These are phyloP conservation scores for Rhododendron ferrugineum DNA, from an alignment of 148 eudicot genomes.

Conservation along the genomic window DNA sequence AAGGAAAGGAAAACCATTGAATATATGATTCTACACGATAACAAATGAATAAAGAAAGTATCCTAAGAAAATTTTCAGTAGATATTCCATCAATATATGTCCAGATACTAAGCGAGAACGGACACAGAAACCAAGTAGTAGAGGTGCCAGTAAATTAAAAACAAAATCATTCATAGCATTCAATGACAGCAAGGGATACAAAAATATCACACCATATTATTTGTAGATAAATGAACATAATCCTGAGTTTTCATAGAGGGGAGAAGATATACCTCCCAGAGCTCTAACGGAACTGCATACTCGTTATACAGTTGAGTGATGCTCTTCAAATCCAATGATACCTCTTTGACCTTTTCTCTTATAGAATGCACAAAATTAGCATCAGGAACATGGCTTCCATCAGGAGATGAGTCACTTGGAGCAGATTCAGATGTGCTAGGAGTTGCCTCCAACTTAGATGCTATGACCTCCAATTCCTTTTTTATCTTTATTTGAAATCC, in stretches of 20 bases:
- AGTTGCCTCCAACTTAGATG: constrained; percentile 50
- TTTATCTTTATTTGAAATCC: constrained; percentile 83
- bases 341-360: constrained; percentile 70
- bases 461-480: constrained; percentile 60
- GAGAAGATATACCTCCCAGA: constrained; percentile 77
- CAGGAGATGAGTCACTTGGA: constrained; percentile 36
- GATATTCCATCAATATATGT: background rate
- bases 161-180: background rate
- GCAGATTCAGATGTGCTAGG: constrained; percentile 51
- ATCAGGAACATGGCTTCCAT: constrained; percentile 24
- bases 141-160: background rate
- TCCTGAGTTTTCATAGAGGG: background rate
- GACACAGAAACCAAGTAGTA: background rate
- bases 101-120: background rate
- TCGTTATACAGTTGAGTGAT: constrained; percentile 93
- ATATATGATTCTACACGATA: background rate
- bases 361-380: constrained; percentile 30
- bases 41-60: background rate
- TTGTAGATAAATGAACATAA: background rate
- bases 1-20: background rate
- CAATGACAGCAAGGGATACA: background rate
- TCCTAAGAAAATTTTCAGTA: background rate
- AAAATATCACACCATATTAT: background rate
- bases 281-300: constrained; percentile 92
- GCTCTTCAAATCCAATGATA: constrained; percentile 75